phyloP scores from a whole-genome alignment of 139 green algal species.

The Pleodorina starrii region DNA sequence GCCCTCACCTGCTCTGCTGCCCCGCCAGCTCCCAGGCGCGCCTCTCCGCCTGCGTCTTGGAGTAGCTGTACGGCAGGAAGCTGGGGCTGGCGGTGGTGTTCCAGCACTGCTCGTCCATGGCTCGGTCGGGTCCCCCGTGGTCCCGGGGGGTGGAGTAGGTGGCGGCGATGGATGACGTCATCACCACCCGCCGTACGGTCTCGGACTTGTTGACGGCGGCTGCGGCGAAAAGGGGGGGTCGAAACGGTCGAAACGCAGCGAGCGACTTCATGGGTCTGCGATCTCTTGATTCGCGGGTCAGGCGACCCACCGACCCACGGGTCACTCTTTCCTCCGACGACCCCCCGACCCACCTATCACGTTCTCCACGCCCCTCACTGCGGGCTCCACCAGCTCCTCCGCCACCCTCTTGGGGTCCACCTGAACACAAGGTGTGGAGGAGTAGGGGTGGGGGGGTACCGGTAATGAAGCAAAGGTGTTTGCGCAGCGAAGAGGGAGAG shows the following conservation, averaged over 20 bases:
- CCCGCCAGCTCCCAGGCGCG: conserved; percentile 42
- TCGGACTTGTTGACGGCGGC: conserved; percentile 55
- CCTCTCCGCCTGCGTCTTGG: conserved; percentile 50
- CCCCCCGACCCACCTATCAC: conserved; percentile 58
- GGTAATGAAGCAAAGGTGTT: not conserved
- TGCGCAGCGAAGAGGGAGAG: not conserved
- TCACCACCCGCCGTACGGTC: conserved; percentile 71
- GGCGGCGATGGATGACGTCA: conserved; percentile 70
- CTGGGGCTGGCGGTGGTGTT: not conserved
- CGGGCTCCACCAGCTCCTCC: conserved; percentile 46
- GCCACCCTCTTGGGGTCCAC: not conserved
- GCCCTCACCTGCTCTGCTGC: conserved; percentile 47
- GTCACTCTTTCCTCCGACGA: too few species aligned
- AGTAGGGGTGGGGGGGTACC: not conserved
- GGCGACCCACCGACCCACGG: not conserved
- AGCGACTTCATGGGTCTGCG: not conserved
- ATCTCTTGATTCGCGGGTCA: not conserved
- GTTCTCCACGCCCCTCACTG: conserved; percentile 71
- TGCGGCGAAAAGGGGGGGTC: not conserved
- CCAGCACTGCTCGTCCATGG: conserved; percentile 70
- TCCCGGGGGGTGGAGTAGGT: conserved; percentile 56
- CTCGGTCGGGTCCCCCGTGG: conserved; percentile 49
- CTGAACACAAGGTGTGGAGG: too few species aligned
- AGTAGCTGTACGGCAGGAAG: conserved; percentile 56
- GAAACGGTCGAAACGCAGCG: not conserved